A percentile compares a stretch with the other conserved stretches of the same genome.
Evolutionary conservation across 169 alveolate species (phyloP).

Genomic region (Cryptosporidium andersoni): DNA sequence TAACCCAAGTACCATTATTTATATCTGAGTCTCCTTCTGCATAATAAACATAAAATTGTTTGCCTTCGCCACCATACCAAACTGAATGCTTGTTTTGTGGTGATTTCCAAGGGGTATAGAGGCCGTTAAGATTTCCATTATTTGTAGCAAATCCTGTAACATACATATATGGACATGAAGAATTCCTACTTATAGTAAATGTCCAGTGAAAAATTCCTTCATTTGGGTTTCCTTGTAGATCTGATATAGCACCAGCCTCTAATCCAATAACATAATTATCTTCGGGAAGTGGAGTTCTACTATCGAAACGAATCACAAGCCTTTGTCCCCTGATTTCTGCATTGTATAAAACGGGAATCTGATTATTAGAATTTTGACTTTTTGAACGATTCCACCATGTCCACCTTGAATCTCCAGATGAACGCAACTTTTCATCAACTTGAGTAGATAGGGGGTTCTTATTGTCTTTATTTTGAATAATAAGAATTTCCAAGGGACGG

Average conservation of each 20-base stretch:
- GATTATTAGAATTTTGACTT: constrained; percentile 3
- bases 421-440: constrained; percentile 19
- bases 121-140: constrained; percentile 76
- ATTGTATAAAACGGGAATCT: constrained; percentile 25
- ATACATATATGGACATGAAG: constrained; percentile 77
- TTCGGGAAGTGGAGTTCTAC: constrained; percentile 74
- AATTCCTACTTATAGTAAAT: constrained; percentile 73
- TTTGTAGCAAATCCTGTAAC: constrained; percentile 76
- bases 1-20: constrained; percentile 74
- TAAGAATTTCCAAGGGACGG: constrained; percentile 46
- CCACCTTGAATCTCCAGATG: constrained; percentile 1
- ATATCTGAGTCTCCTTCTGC: constrained; percentile 21
- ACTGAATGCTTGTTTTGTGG: constrained; percentile 73
- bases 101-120: constrained; percentile 75
- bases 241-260: constrained; percentile 74
- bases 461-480: constrained; percentile 27
- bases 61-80: constrained; percentile 77
- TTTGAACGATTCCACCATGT: constrained; percentile 66
- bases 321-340: constrained; percentile 73
- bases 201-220: constrained; percentile 55
- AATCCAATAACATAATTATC: constrained; percentile 73
- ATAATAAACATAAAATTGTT: constrained; percentile 73
- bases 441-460: neutral
- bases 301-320: constrained; percentile 71
- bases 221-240: constrained; percentile 74